Percentiles rank a stretch among this genome's conserved stretches.
Evolutionary conservation across 2,329 filamentous ascomycete species (phyloP).

Genomic region (Aureobasidium melanogenum): DNA sequence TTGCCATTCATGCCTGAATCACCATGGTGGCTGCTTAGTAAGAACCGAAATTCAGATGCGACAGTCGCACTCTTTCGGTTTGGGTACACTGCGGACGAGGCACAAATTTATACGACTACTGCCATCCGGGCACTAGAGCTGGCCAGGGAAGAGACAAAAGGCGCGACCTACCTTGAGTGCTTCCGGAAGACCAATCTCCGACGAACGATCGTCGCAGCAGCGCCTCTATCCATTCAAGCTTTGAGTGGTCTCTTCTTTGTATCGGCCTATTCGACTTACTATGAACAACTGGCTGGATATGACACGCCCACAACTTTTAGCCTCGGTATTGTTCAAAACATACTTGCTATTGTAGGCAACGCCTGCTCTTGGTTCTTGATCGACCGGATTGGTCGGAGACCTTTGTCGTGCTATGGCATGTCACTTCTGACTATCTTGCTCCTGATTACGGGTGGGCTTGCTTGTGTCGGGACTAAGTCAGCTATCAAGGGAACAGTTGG

Average conservation of each 20-base stretch:
- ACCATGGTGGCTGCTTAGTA: conserved; percentile 13
- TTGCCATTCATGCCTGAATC: conserved; percentile 23
- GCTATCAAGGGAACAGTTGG: conserved; percentile 16
- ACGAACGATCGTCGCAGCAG: conserved; percentile 32
- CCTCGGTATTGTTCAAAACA: conserved; percentile 34
- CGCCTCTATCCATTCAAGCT: conserved; percentile 29
- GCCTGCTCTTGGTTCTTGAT: conserved; percentile 33
- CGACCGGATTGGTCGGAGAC: conserved; percentile 29
- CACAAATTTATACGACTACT: conserved; percentile 17
- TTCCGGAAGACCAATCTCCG: conserved; percentile 32
- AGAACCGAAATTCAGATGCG: conserved; percentile 11
- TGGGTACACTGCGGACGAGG: conserved; percentile 17
- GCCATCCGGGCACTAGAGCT: conserved; percentile 28
- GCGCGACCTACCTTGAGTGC: conserved; percentile 33
- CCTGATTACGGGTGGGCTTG: conserved; percentile 31
- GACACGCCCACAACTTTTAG: conserved; percentile 29
- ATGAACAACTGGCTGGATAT: conserved; percentile 35
- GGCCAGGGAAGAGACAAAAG: conserved; percentile 28
- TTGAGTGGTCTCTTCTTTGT: conserved; percentile 30
- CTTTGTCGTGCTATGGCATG: conserved; percentile 30
- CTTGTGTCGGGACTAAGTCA: conserved; percentile 12
- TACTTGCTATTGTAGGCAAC: conserved; percentile 32
- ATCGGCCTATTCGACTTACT: conserved; percentile 35
- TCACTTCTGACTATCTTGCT: conserved; percentile 32
- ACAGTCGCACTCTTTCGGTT: conserved; percentile 18